A percentile compares a stretch with the other conserved stretches of the same genome.
Conservation (phyloP, 2,329 filamentous ascomycete species). For the Bimuria novae-zelandiae region DNA sequence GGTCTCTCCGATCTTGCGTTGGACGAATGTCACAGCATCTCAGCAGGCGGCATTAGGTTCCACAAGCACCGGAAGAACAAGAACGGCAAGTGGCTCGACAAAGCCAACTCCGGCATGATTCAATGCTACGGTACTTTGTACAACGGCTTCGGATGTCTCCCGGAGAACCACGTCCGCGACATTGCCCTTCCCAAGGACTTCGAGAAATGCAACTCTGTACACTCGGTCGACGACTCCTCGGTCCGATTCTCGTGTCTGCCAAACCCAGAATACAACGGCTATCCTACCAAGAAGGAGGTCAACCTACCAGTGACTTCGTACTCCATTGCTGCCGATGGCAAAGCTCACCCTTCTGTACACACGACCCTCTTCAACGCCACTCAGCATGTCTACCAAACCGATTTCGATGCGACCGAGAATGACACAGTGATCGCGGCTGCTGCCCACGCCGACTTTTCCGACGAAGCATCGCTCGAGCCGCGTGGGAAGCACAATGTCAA, state of each 20-base stretch:
- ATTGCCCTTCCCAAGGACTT: slow-evolving; percentile 13
- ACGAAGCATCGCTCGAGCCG: slow-evolving; percentile 4
- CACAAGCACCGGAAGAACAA: slow-evolving; percentile 21
- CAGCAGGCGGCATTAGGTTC: slow-evolving; percentile 17
- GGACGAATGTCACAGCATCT: slow-evolving; percentile 13
- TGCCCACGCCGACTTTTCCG: background rate
- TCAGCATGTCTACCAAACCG: background rate
- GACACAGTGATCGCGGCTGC: background rate
- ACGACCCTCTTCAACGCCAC: slow-evolving; percentile 3
- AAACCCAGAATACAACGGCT: background rate
- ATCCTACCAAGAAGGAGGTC: slow-evolving; percentile 1
- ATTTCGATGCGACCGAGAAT: background rate
- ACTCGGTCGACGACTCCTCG: background rate
- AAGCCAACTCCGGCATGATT: slow-evolving; percentile 15
- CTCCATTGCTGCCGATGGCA: slow-evolving; percentile 17
- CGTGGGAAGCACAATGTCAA: slow-evolving; percentile 12
- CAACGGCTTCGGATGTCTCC: slow-evolving; percentile 12
- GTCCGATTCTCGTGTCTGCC: slow-evolving; percentile 21
- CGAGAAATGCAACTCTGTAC: slow-evolving; percentile 11
- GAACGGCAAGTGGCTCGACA: slow-evolving; percentile 20
- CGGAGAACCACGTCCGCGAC: background rate
- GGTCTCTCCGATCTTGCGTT: slow-evolving; percentile 22
- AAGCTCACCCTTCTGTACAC: slow-evolving; percentile 5
- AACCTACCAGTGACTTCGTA: slow-evolving; percentile 15
- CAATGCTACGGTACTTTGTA: slow-evolving; percentile 22